Percentiles rank a stretch among this genome's conserved stretches.
These are phyloP conservation scores for Neurospora sp. DNA, from an alignment of 495 filamentous ascomycete genomes.

Conservation along the genomic window DNA sequence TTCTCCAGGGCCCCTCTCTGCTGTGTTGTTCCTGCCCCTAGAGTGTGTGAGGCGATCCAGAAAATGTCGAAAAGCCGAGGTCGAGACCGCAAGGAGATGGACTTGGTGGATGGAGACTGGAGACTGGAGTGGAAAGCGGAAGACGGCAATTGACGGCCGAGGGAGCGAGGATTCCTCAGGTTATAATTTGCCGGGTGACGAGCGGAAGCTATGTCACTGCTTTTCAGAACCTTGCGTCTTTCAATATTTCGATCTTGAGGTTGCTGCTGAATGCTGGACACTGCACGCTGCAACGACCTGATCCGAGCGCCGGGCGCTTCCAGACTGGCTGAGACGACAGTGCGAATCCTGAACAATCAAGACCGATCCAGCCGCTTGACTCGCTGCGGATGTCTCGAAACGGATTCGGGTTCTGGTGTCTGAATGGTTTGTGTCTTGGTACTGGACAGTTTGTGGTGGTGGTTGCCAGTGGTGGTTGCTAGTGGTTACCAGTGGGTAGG, in stretches of 20 bases:
- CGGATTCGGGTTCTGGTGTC: conserved; percentile 1
- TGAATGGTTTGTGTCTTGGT: not conserved
- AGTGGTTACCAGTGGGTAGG: not conserved
- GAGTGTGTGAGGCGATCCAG: not conserved
- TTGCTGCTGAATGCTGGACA: not conserved
- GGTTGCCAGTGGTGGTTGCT: not conserved
- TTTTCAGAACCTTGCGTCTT: not conserved
- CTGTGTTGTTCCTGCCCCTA: not conserved
- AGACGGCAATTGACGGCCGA: conserved; percentile 3
- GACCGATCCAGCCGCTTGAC: not conserved
- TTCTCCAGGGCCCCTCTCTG: not conserved
- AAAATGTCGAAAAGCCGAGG: not conserved
- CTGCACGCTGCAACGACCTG: not conserved
- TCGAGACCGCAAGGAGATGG: not conserved
- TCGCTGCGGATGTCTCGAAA: not conserved
- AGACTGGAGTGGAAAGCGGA: not conserved
- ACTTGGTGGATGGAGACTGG: not conserved
- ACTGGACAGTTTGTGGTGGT: not conserved
- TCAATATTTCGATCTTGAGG: not conserved
- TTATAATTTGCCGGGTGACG: not conserved
- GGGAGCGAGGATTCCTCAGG: not conserved
- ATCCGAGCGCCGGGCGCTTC: conserved; percentile 1
- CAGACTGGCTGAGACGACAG: conserved; percentile 10
- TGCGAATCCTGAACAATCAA: conserved; percentile 9
- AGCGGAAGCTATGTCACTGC: not conserved